Conservation (phyloP, 2,329 filamentous ascomycete genomes). For the Zelopaecilomyces penicillatus region DNA sequence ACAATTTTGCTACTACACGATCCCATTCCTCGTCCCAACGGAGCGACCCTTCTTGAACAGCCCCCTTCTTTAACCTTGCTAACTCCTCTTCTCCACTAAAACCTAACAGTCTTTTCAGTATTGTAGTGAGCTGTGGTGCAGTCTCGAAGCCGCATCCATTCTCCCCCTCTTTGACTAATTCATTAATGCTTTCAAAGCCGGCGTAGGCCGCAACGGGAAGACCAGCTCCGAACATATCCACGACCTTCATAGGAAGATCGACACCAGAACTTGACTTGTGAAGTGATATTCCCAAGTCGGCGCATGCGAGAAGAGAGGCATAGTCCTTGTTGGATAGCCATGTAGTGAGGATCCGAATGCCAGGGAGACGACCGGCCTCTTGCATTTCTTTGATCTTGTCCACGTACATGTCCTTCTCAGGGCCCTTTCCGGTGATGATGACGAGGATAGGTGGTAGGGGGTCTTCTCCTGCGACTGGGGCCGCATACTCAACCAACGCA, state of each 20-base stretch:
- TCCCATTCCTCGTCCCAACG: slow-evolving; percentile 96
- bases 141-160: slow-evolving; percentile 83
- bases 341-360: slow-evolving; percentile 66
- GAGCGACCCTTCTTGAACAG: slow-evolving; percentile 61
- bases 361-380: slow-evolving; percentile 52
- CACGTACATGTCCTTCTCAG: slow-evolving; percentile 70
- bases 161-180: slow-evolving; percentile 78
- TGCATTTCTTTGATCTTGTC: slow-evolving; percentile 54
- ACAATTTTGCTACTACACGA: slow-evolving; percentile 63
- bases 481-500: slow-evolving; percentile 68
- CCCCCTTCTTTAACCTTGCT: slow-evolving; percentile 55
- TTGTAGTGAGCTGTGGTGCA: slow-evolving; percentile 52
- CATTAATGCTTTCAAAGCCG: slow-evolving; percentile 77
- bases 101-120: slow-evolving; percentile 57
- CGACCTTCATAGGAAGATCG: slow-evolving; percentile 97
- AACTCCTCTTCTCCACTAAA: slow-evolving; percentile 45
- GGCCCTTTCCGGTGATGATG: slow-evolving; percentile 91
- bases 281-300: slow-evolving; percentile 82
- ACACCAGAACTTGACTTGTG: slow-evolving; percentile 93
- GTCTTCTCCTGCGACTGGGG: slow-evolving; percentile 31
- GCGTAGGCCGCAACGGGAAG: slow-evolving; percentile 84
- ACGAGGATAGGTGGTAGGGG: slow-evolving; percentile 61
- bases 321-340: slow-evolving; percentile 85
- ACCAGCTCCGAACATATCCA: slow-evolving; percentile 96
- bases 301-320: slow-evolving; percentile 70